Conservation (phyloP, 352 stramenopile species). For the Phytophthora foliorum region DNA sequence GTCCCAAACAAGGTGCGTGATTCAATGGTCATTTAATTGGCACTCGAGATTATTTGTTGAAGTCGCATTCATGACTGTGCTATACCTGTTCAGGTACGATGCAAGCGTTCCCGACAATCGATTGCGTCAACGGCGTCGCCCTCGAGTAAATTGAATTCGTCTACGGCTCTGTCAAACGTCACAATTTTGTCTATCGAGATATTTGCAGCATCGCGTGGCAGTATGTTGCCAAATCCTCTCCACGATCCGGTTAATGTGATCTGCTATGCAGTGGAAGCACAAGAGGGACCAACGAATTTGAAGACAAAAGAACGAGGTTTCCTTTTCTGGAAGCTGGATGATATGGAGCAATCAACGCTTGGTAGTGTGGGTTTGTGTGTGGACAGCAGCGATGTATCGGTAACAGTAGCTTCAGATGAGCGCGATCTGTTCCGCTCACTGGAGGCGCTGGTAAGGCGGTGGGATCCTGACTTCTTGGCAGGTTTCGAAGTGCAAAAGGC, state of each 20-base stretch:
- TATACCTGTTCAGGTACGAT: slow-evolving; percentile 18
- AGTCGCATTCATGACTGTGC: not conserved
- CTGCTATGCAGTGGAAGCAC: slow-evolving; percentile 76
- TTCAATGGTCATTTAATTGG: not conserved
- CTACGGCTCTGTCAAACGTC: slow-evolving; percentile 66
- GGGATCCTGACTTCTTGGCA: slow-evolving; percentile 92
- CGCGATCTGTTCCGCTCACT: slow-evolving; percentile 65
- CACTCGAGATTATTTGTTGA: not conserved
- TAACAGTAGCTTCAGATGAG: slow-evolving; percentile 56
- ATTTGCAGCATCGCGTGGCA: slow-evolving; percentile 61
- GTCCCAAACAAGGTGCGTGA: slow-evolving; percentile 36
- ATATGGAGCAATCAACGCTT: slow-evolving; percentile 24
- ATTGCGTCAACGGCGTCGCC: slow-evolving; percentile 23
- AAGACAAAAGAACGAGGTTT: slow-evolving; percentile 69
- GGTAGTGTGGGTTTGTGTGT: slow-evolving; percentile 44
- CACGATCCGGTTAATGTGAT: slow-evolving; percentile 71
- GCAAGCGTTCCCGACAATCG: slow-evolving; percentile 33
- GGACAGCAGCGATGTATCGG: slow-evolving; percentile 42
- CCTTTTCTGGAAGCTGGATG: slow-evolving; percentile 45
- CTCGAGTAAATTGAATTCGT: slow-evolving; percentile 33
- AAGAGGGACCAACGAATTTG: slow-evolving; percentile 65
- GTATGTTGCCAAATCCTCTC: slow-evolving; percentile 77
- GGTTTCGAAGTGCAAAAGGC: slow-evolving; percentile 90
- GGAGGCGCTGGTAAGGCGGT: slow-evolving; percentile 62
- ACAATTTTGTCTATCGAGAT: slow-evolving; percentile 87